Percentiles rank a stretch among this genome's conserved stretches.
These are phyloP conservation scores for Emydomyces testavorans DNA, from an alignment of 2,329 filamentous ascomycete genomes.

Conservation along the genomic window DNA sequence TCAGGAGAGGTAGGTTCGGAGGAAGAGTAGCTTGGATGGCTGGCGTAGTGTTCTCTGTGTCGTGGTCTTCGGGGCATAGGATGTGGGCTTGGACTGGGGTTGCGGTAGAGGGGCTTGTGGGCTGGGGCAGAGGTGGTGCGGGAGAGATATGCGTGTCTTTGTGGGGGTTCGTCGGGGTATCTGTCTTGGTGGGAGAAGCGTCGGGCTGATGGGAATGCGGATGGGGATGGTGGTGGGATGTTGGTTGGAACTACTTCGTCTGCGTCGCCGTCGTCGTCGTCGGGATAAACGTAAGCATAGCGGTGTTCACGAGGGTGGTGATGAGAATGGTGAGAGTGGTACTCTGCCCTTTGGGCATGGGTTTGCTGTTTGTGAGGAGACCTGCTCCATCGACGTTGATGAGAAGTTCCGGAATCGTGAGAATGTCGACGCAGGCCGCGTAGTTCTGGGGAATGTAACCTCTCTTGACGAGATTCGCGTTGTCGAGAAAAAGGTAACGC, in stretches of 20 bases:
- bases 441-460: background rate
- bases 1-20: constrained; percentile 6
- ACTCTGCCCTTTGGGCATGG: background rate
- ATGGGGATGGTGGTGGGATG: background rate
- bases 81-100: background rate
- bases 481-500: background rate
- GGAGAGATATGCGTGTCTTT: background rate
- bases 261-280: constrained; percentile 2
- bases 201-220: background rate
- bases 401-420: background rate
- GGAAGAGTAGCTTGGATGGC: background rate
- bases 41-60: constrained; percentile 3
- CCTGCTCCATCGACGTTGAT: background rate
- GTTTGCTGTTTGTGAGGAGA: background rate
- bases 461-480: background rate
- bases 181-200: constrained; percentile 1
- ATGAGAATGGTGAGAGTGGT: background rate
- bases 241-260: background rate
- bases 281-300: constrained; percentile 1
- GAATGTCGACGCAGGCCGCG: constrained; percentile 5
- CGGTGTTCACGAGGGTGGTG: background rate
- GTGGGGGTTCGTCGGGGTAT: background rate
- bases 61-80: background rate
- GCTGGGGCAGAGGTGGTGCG: background rate
- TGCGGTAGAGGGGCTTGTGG: constrained; percentile 4